A percentile compares a stretch with the other conserved stretches of the same genome.
Evolutionary conservation across 2,329 filamentous ascomycete genomes (phyloP).

Genomic region (Fusarium solani-melongenae): DNA sequence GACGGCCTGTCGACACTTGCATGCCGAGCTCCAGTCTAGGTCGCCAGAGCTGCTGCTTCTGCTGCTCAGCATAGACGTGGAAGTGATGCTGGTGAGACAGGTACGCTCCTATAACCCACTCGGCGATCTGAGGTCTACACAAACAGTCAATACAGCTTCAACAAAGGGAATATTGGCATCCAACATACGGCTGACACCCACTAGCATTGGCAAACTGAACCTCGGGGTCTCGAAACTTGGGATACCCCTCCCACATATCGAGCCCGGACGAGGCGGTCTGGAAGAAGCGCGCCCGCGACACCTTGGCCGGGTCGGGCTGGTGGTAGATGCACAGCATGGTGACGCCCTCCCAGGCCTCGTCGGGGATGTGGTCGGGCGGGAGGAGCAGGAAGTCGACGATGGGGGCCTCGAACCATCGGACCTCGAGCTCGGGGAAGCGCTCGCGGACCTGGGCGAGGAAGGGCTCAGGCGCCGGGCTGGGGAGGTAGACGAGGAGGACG

Average conservation of each 20-base stretch:
- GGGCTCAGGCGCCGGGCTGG: slow-evolving; percentile 42
- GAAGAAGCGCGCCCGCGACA: slow-evolving; percentile 55
- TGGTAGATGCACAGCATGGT: slow-evolving; percentile 52
- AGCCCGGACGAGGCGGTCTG: slow-evolving; percentile 58
- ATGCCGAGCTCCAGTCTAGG: slow-evolving; percentile 26
- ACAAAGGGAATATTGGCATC: neutral
- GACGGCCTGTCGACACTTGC: slow-evolving; percentile 48
- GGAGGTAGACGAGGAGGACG: slow-evolving; percentile 53
- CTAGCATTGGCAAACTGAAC: slow-evolving; percentile 55
- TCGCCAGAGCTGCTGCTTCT: slow-evolving; percentile 45
- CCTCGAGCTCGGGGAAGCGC: slow-evolving; percentile 52
- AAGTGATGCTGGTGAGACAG: slow-evolving; percentile 49
- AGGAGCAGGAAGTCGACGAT: slow-evolving; percentile 26
- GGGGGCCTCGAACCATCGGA: slow-evolving; percentile 48
- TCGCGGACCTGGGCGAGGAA: slow-evolving; percentile 49
- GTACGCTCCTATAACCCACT: slow-evolving; percentile 54
- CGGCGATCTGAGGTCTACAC: slow-evolving; percentile 51
- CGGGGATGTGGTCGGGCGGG: slow-evolving; percentile 41
- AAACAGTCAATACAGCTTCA: neutral
- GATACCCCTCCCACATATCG: slow-evolving; percentile 53
- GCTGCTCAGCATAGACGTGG: slow-evolving; percentile 42
- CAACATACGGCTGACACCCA: slow-evolving; percentile 55
- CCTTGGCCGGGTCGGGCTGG: slow-evolving; percentile 45
- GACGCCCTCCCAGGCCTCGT: slow-evolving; percentile 52
- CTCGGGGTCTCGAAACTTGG: slow-evolving; percentile 47